Conservation (phyloP, 768 basidiomycete species). For the Rhizopogon vinicolor region DNA sequence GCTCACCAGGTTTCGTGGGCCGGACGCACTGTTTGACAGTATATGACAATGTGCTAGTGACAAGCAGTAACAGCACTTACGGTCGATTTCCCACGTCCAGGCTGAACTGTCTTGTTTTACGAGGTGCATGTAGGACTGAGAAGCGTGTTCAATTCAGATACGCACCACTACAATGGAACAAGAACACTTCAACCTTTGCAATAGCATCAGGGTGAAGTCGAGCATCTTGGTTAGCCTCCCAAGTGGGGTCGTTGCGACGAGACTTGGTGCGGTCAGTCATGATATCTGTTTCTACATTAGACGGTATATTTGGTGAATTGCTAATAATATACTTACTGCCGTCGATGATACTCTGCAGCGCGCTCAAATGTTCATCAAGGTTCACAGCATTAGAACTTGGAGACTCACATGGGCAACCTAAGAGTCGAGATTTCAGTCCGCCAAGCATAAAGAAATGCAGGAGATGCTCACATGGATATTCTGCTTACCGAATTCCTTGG, state of each 20-base stretch:
- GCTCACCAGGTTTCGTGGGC: slow-evolving; percentile 51
- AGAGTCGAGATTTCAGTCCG: slow-evolving; percentile 1
- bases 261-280: slow-evolving; percentile 30
- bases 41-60: not conserved
- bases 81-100: slow-evolving; percentile 78
- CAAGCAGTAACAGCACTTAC: slow-evolving; percentile 35
- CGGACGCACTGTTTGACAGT: slow-evolving; percentile 35
- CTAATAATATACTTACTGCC: not conserved
- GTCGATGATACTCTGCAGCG: not conserved
- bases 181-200: slow-evolving; percentile 45
- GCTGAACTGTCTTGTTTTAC: slow-evolving; percentile 65
- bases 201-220: slow-evolving; percentile 64
- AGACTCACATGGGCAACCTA: slow-evolving; percentile 63
- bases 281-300: not conserved
- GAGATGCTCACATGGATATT: slow-evolving; percentile 57
- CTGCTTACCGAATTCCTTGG: slow-evolving; percentile 70
- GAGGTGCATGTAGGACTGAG: slow-evolving; percentile 62
- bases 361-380: not conserved
- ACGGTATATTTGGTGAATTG: not conserved
- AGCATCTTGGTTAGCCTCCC: slow-evolving; percentile 40
- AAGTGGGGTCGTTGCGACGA: slow-evolving; percentile 28
- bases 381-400: not conserved
- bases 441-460: not conserved
- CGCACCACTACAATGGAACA: not conserved
- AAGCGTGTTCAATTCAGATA: not conserved